Evolutionary conservation across 345 rosid genomes (phyloP).

Genomic region (Camelina laxa): DNA sequence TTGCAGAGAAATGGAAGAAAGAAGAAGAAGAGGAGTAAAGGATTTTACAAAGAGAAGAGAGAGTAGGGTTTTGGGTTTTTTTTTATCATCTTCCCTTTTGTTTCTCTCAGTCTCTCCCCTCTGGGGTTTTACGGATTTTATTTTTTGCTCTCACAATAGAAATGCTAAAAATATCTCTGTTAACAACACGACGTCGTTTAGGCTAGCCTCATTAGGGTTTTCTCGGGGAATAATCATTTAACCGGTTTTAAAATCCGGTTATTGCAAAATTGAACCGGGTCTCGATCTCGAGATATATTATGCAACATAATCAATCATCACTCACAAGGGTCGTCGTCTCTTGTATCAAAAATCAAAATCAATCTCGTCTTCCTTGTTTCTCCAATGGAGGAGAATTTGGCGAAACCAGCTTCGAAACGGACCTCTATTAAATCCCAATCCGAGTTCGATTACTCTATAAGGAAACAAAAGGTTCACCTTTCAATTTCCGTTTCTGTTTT

Average conservation of each 20-base stretch:
- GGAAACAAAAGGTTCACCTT: slow-evolving; percentile 67
- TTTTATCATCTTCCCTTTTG: slow-evolving; percentile 35
- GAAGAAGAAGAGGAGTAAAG: slow-evolving; percentile 8
- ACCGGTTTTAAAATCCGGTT: background rate
- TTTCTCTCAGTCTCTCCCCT: slow-evolving; percentile 33
- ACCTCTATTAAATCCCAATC: slow-evolving; percentile 51
- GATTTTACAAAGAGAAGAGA: slow-evolving; percentile 30
- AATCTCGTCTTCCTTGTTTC: slow-evolving; percentile 5
- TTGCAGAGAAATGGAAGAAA: slow-evolving; percentile 28
- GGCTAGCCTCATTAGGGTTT: slow-evolving; percentile 31
- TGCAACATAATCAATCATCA: too few relatives aligned
- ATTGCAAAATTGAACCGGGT: background rate
- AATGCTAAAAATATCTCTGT: slow-evolving; percentile 26
- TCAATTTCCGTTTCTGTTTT: background rate
- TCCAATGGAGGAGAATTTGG: slow-evolving; percentile 39
- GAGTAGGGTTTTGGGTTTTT: slow-evolving; percentile 43
- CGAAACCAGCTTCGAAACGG: slow-evolving; percentile 42
- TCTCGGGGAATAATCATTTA: background rate
- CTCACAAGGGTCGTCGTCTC: too few relatives aligned
- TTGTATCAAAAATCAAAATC: slow-evolving; percentile 8
- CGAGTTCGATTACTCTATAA: slow-evolving; percentile 50
- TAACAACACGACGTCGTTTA: slow-evolving; percentile 11
- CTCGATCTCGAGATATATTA: background rate
- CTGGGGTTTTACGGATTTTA: slow-evolving; percentile 63
- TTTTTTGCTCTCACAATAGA: background rate